Base-by-base conservation (phyloP, 2,329 filamentous ascomycete species). In the Aspergillus thermomutatus region DNA sequence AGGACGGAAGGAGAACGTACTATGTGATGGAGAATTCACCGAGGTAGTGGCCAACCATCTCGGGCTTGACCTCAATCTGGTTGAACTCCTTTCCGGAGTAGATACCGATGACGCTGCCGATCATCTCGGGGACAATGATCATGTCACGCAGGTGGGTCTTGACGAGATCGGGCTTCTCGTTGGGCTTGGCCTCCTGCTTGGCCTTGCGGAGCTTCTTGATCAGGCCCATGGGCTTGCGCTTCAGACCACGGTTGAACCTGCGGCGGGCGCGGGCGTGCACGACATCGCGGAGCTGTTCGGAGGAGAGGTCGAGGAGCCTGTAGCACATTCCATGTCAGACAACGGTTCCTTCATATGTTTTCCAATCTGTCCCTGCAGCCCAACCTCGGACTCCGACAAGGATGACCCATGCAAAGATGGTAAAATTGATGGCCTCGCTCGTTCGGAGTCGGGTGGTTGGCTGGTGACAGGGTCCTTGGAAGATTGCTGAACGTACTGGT, bases 11-110 rank as follows among this genome's bases (percentile, higher is more conserved):
- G 46, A 43, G 52, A 67, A 91, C 91, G 73, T 90, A 96, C 91
- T 99, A 99, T 84, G 93, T 94, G 85, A 99, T 99, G 70, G 92
- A 97, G 87, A 99, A 99, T 84, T 99, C 94, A 76, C 86, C 94
- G 69, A 99, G 86, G 87, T 97, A 97, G 86, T 97, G 93, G 80
- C 94, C 94, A 81, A 99, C 94, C 94, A 99, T 99, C 87, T 99
- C 94, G 73, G 94, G 94, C 89, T 97, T 97, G 85, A 99, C 94
- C 83, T 99, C 94, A 74, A 99, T 92, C 87, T 97, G 93, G 89
- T 99, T 99, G 90, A 99, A 99, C 83, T 97, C 92, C 89, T 99
- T 99, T 79, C 94, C 94, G 70, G 91, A 96, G 90, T 99, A 99
- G 86, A 99, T 94, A 79, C 92, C 94, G 75, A 99, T 90, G 75